These are phyloP conservation scores for Pezicula rhizophila DNA, from an alignment of 2,329 filamentous ascomycete genomes.

Conservation along the genomic window DNA sequence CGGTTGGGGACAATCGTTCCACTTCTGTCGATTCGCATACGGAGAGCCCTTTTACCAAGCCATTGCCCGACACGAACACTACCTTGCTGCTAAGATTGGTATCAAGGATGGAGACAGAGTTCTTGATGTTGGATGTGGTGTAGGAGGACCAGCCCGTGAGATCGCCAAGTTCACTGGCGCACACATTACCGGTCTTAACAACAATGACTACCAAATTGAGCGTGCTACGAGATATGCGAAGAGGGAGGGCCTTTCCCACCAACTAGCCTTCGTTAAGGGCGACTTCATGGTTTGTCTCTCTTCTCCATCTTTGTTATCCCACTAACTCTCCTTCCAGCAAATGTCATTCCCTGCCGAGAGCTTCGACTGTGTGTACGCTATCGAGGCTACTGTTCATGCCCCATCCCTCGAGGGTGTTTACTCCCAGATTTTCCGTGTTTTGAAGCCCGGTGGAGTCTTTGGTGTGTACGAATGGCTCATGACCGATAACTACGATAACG, in stretches of 20 bases:
- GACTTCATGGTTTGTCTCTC: constrained; percentile 72
- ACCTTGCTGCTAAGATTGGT: constrained; percentile 84
- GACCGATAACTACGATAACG: constrained; percentile 92
- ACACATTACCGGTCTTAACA: constrained; percentile 90
- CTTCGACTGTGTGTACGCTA: constrained; percentile 94
- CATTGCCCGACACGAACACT: constrained; percentile 95
- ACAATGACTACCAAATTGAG: constrained; percentile 98
- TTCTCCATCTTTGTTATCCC: neutral
- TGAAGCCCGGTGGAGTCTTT: constrained; percentile 94
- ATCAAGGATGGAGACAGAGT: constrained; percentile 86
- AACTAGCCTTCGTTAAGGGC: constrained; percentile 85
- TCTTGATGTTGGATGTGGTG: constrained; percentile 93
- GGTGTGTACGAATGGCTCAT: constrained; percentile 99
- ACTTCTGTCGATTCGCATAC: constrained; percentile 90
- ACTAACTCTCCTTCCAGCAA: constrained; percentile 48
- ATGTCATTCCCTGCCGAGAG: constrained; percentile 90
- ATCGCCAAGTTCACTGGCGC: constrained; percentile 94
- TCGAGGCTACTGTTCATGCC: constrained; percentile 94
- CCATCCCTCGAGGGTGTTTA: constrained; percentile 89
- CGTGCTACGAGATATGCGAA: constrained; percentile 81
- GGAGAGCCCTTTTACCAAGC: constrained; percentile 87
- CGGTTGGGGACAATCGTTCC: constrained; percentile 93
- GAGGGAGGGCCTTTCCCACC: constrained; percentile 74
- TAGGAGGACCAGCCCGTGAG: constrained; percentile 90
- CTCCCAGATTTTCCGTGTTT: constrained; percentile 86